Evolutionary conservation across 139 green algal species (phyloP).

Genomic region (Eudorina sp.): DNA sequence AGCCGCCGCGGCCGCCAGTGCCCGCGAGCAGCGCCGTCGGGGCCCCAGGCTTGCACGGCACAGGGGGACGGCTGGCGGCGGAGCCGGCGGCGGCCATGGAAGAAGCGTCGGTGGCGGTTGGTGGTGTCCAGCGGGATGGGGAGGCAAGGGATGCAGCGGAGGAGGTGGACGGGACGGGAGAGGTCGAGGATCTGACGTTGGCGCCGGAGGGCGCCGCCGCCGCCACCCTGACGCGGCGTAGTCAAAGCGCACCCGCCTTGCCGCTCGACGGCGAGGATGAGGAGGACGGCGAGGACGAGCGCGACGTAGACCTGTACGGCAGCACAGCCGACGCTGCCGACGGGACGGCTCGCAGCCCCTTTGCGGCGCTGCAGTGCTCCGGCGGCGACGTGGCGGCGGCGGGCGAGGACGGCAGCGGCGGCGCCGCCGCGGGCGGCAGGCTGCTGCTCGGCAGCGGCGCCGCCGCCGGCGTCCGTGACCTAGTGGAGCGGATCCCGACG

Average conservation of each 20-base stretch:
- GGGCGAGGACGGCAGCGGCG: background rate
- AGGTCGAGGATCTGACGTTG: background rate
- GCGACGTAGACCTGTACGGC: too few species aligned
- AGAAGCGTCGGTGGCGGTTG: too few species aligned
- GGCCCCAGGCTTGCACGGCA: too few species aligned
- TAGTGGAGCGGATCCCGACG: background rate
- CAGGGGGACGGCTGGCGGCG: background rate
- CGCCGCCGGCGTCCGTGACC: background rate
- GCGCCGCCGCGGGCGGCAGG: background rate
- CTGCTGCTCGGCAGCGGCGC: background rate
- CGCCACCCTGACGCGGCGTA: background rate
- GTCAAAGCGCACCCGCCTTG: background rate
- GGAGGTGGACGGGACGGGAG: background rate
- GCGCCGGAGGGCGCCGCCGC: too few species aligned
- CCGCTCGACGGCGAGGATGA: background rate
- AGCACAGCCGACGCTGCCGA: background rate
- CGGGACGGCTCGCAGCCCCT: background rate
- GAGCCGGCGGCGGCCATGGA: background rate
- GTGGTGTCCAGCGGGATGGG: background rate
- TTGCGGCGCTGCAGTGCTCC: background rate
- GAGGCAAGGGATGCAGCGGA: background rate
- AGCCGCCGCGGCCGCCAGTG: background rate
- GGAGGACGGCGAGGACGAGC: background rate
- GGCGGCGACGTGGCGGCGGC: background rate
- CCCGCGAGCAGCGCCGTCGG: background rate